Evolutionary conservation across 768 basidiomycete genomes (phyloP), one percentile per base, ranked within the genome.

Genomic region (Collybia sordida): DNA sequence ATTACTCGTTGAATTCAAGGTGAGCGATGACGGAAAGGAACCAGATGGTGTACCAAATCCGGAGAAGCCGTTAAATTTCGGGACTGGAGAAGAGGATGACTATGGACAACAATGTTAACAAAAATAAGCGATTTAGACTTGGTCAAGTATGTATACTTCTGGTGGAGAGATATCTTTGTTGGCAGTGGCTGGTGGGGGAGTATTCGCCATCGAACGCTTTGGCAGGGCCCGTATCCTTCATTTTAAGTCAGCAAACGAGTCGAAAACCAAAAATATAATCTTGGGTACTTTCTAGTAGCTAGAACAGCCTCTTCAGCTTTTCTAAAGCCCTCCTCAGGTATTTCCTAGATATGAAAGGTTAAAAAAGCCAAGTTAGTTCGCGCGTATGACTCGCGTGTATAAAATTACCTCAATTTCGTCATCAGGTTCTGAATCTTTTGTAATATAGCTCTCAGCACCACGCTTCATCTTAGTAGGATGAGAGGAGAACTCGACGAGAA

Each of bases 401-500:
- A 15, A 40, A 24, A 42, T 34, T 27, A 64, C 72, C 40, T 74
- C 72, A 15, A 65, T 70, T 27, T 61, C 65, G 9, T 68, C 74
- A 44, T 82, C 77, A 21, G 72, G 74, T 17, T 43, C 60, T 22
- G 68, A 73, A 51, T 84, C 85, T 58, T 82, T 88, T 9, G 76
- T 73, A 27, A 92, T 61, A 58, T 92, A 86, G 52, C 69, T 79
- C 45, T 90, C 89, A 63, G 89, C 89, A 48, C 75, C 78, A 64
- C 89, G 80, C 68, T 91, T 91, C 86, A 90, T 85, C 53, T 35
- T 50, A 41, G 50, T 39, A 45, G 12, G 42, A 11, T 38, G 12
- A 2, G 23, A 14, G 34, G 36, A 37, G 22, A 27, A 24, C 18
- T 17, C 31, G 34, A 40, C 23, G 38, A 25, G 38, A 8, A 12